phyloP scores from a whole-genome alignment of 2,329 filamentous ascomycete species.

The Ascochyta pisi region DNA sequence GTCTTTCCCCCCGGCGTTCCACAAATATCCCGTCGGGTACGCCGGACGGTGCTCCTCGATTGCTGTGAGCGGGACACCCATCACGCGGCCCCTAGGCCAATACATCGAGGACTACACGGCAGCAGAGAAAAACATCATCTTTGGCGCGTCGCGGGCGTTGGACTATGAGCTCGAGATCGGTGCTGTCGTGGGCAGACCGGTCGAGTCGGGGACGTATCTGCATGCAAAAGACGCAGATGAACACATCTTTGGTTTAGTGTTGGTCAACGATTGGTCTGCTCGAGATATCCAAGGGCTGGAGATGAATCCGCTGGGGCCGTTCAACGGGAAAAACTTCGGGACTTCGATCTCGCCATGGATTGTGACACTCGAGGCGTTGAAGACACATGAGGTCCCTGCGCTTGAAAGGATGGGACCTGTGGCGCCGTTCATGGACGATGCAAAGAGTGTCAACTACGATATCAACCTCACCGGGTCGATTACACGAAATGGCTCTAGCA shows the following conservation, averaged over 20 bases:
- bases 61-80: constrained; percentile 55
- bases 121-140: constrained; percentile 60
- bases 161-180: constrained; percentile 61
- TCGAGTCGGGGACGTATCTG: constrained; percentile 49
- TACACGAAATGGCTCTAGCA: constrained; percentile 23
- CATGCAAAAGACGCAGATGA: constrained; percentile 54
- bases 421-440: constrained; percentile 35
- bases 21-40: constrained; percentile 58
- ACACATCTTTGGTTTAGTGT: constrained; percentile 68
- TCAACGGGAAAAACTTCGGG: constrained; percentile 67
- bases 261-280: constrained; percentile 69
- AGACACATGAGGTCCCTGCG: constrained; percentile 37
- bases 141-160: constrained; percentile 50
- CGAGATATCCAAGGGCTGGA: constrained; percentile 69
- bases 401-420: constrained; percentile 31
- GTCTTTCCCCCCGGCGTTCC: constrained; percentile 35
- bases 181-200: constrained; percentile 52
- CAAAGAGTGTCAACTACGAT: constrained; percentile 31
- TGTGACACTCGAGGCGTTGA: constrained; percentile 65
- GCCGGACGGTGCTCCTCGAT: constrained; percentile 63
- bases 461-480: constrained; percentile 35
- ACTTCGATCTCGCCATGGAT: constrained; percentile 69
- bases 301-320: constrained; percentile 66
- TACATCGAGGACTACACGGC: constrained; percentile 32
- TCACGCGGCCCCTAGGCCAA: constrained; percentile 36